Conservation (phyloP, 106 monocot genomes). For the Phalaenopsis aphrodite region DNA sequence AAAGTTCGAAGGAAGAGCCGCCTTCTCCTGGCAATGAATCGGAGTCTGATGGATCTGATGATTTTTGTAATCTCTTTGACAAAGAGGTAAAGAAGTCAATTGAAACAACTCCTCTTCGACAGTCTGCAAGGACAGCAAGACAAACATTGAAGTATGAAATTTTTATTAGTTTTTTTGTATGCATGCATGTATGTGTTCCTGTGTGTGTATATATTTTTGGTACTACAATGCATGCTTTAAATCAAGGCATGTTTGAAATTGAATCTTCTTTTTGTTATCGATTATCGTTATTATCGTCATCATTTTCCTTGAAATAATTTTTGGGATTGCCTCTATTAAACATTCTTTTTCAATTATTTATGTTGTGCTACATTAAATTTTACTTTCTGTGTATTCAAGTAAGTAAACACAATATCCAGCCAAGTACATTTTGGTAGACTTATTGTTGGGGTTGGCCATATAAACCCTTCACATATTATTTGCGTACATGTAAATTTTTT, state of each 20-base stretch:
- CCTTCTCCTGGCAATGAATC: constrained; percentile 32
- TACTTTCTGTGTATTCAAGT: not conserved
- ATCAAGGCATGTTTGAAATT: not conserved
- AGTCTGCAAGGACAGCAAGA: constrained; percentile 70
- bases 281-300: not conserved
- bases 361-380: not conserved
- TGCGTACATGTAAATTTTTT: too few species aligned
- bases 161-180: constrained; percentile 3
- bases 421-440: not conserved
- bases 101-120: constrained; percentile 51
- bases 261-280: not conserved
- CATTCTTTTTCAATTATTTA: not conserved
- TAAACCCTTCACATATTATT: too few species aligned
- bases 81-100: constrained; percentile 8
- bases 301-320: not conserved
- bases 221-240: not conserved
- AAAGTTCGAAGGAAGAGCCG: constrained; percentile 37
- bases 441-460: too few species aligned
- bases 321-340: not conserved
- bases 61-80: constrained; percentile 18
- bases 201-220: not conserved
- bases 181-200: not conserved
- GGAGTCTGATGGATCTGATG: constrained; percentile 33
- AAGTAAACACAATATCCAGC: not conserved
- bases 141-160: constrained; percentile 53